phyloP scores from a whole-genome alignment of 2,329 filamentous ascomycete genomes.

The Aspergillus bombycis region DNA sequence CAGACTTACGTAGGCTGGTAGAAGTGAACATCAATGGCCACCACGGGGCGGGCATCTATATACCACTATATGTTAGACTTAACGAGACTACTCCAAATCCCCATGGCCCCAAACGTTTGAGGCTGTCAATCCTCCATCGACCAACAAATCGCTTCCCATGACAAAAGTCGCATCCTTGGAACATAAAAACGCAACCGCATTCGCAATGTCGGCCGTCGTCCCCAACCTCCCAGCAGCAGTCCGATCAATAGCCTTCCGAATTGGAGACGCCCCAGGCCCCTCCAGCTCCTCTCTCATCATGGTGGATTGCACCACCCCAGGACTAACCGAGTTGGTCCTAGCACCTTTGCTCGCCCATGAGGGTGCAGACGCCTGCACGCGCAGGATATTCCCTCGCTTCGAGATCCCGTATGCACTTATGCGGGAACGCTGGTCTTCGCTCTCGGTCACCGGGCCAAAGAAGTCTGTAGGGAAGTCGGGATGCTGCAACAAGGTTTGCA shows the following conservation, averaged over 20 bases:
- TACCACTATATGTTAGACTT: neutral
- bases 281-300: neutral
- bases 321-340: no score
- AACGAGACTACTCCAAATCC: neutral
- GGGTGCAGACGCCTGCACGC: no score
- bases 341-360: no score
- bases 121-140: slow-evolving; percentile 2
- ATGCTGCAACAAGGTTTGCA: neutral
- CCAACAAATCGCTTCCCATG: neutral
- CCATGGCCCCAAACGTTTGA: neutral
- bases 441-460: neutral
- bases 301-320: no score
- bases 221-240: slow-evolving; percentile 2
- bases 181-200: slow-evolving; percentile 6
- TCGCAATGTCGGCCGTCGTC: slow-evolving; percentile 5
- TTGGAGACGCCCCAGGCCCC: neutral
- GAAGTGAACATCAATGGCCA: neutral
- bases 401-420: no score
- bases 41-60: no score
- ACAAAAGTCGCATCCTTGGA: slow-evolving; percentile 1
- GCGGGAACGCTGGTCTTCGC: no score
- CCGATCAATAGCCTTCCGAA: neutral
- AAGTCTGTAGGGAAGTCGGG: neutral
- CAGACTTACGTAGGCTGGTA: neutral
- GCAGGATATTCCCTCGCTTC: no score